phyloP scores from a whole-genome alignment of 495 filamentous ascomycete species.

The Cercophora newfieldiana region DNA sequence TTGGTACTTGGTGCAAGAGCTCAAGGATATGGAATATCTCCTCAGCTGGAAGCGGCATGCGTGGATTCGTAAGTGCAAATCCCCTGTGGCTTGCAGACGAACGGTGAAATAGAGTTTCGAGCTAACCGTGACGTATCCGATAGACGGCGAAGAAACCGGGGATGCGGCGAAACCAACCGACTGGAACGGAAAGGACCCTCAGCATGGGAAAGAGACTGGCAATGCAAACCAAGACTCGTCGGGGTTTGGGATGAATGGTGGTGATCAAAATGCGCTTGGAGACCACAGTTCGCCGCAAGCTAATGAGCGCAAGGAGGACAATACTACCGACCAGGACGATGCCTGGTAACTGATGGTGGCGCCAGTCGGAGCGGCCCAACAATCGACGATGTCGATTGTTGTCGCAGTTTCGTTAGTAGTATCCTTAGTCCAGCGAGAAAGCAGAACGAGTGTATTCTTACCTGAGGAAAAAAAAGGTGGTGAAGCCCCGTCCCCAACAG shows the following conservation, averaged over 20 bases:
- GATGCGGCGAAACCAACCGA: not conserved
- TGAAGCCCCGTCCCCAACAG: slow-evolving; percentile 30
- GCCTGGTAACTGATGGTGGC: not conserved
- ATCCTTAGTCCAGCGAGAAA: slow-evolving; percentile 9
- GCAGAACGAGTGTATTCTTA: slow-evolving; percentile 9
- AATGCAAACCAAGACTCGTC: not conserved
- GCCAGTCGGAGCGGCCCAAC: not conserved
- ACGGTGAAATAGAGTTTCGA: too few species aligned
- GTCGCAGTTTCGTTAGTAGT: slow-evolving; percentile 19
- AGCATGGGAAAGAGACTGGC: not conserved
- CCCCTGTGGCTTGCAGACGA: not conserved
- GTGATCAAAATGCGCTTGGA: not conserved
- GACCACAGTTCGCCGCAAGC: not conserved
- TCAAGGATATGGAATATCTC: slow-evolving; percentile 19
- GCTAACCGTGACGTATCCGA: not conserved
- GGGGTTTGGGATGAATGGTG: not conserved
- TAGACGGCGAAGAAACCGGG: not conserved
- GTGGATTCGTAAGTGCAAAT: slow-evolving; percentile 23
- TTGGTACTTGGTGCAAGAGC: slow-evolving; percentile 22
- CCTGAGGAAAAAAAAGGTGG: slow-evolving; percentile 19
- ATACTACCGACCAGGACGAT: too few species aligned
- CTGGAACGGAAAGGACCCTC: not conserved
- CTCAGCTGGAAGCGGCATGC: slow-evolving; percentile 17
- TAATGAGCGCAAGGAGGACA: not conserved
- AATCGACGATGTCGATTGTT: too few species aligned